phyloP scores from a whole-genome alignment of 768 basidiomycete genomes.

The Leccinum subtestaceum region DNA sequence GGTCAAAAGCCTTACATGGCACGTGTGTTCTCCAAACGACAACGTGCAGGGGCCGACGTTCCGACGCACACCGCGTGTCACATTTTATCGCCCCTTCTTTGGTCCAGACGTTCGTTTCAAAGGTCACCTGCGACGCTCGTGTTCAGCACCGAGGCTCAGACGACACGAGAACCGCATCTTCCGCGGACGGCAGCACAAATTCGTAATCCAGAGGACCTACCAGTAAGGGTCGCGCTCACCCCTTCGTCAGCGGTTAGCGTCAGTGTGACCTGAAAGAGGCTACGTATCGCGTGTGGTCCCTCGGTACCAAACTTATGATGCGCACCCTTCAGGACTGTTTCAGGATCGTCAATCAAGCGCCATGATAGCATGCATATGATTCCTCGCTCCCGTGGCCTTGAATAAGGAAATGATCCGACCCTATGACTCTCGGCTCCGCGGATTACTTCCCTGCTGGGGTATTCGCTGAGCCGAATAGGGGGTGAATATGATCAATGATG shows the following conservation, averaged over 20 bases:
- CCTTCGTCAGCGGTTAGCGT: not conserved
- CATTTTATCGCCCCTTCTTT: not conserved
- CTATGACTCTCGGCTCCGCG: not conserved
- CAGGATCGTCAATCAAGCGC: not conserved
- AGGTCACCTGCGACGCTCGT: not conserved
- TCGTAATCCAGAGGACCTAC: not conserved
- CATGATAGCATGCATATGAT: not conserved
- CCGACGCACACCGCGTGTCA: not conserved
- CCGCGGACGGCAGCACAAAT: not conserved
- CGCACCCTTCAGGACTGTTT: not conserved
- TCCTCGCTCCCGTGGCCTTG: not conserved
- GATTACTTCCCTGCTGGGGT: not conserved
- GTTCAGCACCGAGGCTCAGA: not conserved
- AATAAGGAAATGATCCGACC: not conserved
- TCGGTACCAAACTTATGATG: not conserved
- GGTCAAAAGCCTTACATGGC: constrained; percentile 5
- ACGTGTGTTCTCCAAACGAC: constrained; percentile 13
- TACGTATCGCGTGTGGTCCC: not conserved
- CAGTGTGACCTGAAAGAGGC: not conserved
- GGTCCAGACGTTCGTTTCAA: not conserved
- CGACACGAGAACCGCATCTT: not conserved
- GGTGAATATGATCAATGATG: not conserved
- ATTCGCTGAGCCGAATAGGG: not conserved
- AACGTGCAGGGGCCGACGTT: not conserved
- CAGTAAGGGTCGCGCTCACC: not conserved